These are phyloP conservation scores for Haplosporangium gracile DNA, from an alignment of 192 early-diverging fungal species.

Conservation along the genomic window DNA sequence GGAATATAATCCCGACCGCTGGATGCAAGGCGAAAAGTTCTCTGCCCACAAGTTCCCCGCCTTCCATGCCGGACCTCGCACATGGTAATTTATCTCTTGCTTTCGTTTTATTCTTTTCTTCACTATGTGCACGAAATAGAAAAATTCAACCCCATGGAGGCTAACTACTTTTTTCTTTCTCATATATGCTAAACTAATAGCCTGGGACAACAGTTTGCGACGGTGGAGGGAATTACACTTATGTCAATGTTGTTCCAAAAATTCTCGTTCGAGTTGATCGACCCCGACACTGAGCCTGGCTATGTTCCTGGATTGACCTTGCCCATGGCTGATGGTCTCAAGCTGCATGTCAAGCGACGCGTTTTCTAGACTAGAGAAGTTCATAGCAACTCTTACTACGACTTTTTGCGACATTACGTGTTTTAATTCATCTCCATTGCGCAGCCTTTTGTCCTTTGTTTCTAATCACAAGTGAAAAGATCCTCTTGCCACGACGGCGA, in stretches of 20 bases:
- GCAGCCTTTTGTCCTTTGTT: too few relatives aligned
- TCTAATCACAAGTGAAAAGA: too few relatives aligned
- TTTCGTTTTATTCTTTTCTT: background rate
- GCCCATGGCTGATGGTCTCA: conserved; percentile 50
- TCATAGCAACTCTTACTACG: background rate
- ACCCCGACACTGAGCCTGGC: conserved; percentile 28
- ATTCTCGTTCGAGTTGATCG: conserved; percentile 55
- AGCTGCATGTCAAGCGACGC: conserved; percentile 34
- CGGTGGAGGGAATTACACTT: conserved; percentile 50
- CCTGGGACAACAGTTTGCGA: conserved; percentile 60
- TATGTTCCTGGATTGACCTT: conserved; percentile 44
- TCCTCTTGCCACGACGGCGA: too few relatives aligned
- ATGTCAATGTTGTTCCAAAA: conserved; percentile 42
- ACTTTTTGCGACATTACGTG: background rate
- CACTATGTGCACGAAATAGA: background rate
- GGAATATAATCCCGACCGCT: conserved; percentile 60
- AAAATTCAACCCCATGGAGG: too few relatives aligned
- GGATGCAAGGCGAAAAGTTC: conserved; percentile 53
- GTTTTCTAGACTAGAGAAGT: background rate
- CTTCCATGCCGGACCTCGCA: conserved; percentile 70
- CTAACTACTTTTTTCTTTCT: background rate
- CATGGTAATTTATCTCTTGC: conserved; percentile 22
- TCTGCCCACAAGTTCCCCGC: conserved; percentile 61
- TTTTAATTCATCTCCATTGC: too few relatives aligned
- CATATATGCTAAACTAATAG: conserved; percentile 7